Conservation (phyloP, 257 asterid species). For the Penstemon eatonii region DNA sequence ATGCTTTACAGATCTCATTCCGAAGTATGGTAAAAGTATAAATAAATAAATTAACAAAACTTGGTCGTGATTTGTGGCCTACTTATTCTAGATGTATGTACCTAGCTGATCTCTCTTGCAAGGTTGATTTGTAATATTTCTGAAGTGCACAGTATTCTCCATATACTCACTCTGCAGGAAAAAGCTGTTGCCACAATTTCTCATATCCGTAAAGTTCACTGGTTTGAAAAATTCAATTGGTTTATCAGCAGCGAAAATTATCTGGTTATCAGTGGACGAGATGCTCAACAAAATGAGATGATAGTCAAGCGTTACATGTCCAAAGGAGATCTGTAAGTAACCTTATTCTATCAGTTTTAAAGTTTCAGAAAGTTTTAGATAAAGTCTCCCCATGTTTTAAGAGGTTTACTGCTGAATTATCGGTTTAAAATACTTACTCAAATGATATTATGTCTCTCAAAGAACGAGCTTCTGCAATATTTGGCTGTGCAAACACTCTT, state of each 20-base stretch:
- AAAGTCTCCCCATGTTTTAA: conserved; percentile 1
- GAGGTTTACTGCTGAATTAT: conserved; percentile 7
- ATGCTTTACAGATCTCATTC: conserved; percentile 16
- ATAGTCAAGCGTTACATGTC: conserved; percentile 98
- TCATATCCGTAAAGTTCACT: conserved; percentile 96
- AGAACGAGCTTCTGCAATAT: not conserved
- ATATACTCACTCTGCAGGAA: conserved; percentile 55
- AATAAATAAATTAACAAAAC: not conserved
- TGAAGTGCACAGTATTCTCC: conserved; percentile 21
- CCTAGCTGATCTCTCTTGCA: conserved; percentile 22
- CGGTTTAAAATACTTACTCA: conserved; percentile 10
- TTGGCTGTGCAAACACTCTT: not conserved
- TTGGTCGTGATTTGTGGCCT: not conserved
- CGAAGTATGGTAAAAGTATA: conserved; percentile 23
- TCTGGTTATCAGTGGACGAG: conserved; percentile 91
- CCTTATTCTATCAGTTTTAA: conserved; percentile 7
- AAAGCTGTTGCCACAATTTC: conserved; percentile 91
- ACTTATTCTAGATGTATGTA: conserved; percentile 13
- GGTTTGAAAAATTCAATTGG: conserved; percentile 99
- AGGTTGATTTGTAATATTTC: conserved; percentile 20
- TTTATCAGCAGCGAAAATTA: conserved; percentile 98
- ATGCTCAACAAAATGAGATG: conserved; percentile 99
- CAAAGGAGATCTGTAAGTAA: conserved; percentile 94
- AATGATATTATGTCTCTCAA: not conserved
- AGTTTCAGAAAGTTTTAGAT: conserved; percentile 12